Conservation (phyloP, 1,139 yeast genomes). For the Sugiyamaella castrensis region DNA sequence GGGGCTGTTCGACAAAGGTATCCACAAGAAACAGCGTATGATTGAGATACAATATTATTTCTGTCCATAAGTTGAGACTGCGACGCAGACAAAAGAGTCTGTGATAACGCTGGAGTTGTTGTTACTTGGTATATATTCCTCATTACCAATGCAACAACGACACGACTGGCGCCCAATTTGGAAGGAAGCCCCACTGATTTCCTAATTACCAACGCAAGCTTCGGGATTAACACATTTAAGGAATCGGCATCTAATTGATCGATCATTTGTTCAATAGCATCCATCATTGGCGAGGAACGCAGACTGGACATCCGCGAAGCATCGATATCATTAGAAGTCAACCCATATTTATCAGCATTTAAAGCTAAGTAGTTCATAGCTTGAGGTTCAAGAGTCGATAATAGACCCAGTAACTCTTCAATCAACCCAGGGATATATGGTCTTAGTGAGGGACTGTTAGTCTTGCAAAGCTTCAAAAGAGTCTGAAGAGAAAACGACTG, state of each 20-base stretch:
- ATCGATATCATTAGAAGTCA: constrained; percentile 70
- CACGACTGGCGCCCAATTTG: constrained; percentile 81
- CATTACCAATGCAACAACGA: constrained; percentile 61
- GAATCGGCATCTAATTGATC: constrained; percentile 41
- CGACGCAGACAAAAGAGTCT: constrained; percentile 56
- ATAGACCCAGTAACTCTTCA: constrained; percentile 63
- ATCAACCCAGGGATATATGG: constrained; percentile 69
- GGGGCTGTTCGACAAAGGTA: constrained; percentile 66
- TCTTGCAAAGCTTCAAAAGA: constrained; percentile 63
- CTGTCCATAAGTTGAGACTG: constrained; percentile 61
- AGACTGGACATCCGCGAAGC: constrained; percentile 70
- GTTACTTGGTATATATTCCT: constrained; percentile 53
- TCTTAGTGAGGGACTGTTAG: constrained; percentile 56
- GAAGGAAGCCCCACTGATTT: constrained; percentile 87
- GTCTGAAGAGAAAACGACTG: constrained; percentile 73
- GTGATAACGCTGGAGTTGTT: constrained; percentile 50
- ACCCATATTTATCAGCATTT: constrained; percentile 84
- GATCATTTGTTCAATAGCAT: constrained; percentile 70
- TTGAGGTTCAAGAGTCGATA: constrained; percentile 92
- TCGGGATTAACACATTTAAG: constrained; percentile 52
- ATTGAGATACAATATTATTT: constrained; percentile 67
- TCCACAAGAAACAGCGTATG: constrained; percentile 82
- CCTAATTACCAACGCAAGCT: constrained; percentile 50
- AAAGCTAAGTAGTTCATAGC: constrained; percentile 78
- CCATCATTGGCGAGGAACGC: constrained; percentile 85